Conservation (phyloP, 176 grass and related monocot genomes). For the Triticum timopheevii region DNA sequence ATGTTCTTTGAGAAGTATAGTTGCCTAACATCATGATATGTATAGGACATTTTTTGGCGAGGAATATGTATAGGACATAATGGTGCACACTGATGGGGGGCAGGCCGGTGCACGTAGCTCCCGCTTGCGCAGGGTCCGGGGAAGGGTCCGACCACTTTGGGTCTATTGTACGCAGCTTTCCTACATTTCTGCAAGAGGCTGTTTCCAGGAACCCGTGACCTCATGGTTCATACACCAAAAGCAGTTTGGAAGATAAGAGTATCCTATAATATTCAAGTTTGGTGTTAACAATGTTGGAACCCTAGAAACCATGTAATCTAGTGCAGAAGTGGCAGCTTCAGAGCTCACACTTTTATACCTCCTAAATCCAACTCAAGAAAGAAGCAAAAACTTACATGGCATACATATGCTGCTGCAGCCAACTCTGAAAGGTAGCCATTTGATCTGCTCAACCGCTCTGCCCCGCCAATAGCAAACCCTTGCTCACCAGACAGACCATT, state of each 20-base stretch:
- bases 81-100: not conserved
- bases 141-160: too few species aligned
- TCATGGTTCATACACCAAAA: not conserved
- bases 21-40: not conserved
- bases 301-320: constrained; percentile 10
- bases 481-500: constrained; percentile 81
- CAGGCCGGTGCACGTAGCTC: too few species aligned
- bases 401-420: constrained; percentile 83
- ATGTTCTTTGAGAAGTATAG: not conserved
- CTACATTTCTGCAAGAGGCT: too few species aligned
- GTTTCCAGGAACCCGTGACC: too few species aligned
- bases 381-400: constrained; percentile 67
- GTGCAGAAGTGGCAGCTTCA: not conserved
- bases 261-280: constrained; percentile 2
- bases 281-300: not conserved
- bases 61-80: constrained; percentile 10
- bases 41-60: too few species aligned
- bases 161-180: too few species aligned
- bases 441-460: constrained; percentile 68
- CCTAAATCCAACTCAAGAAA: not conserved
- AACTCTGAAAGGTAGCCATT: constrained; percentile 94
- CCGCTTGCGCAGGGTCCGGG: too few species aligned
- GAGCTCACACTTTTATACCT: not conserved
- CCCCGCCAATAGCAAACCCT: constrained; percentile 90
- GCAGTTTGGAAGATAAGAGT: constrained; percentile 4